Conservation (phyloP, 306 rosid genomes). For the Glycine latifolia region DNA sequence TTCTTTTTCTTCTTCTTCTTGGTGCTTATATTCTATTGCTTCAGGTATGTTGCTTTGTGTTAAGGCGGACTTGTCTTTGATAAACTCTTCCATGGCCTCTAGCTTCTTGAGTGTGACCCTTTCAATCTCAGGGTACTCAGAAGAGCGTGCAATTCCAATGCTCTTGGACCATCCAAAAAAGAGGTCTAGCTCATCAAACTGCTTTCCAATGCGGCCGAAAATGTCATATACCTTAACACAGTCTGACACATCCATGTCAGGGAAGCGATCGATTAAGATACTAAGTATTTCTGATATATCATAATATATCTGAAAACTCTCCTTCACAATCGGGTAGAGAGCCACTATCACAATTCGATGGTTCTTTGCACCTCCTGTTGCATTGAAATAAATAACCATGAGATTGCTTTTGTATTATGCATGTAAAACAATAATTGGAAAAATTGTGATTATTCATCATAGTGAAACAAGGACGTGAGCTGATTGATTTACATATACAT, state of each 20-base stretch:
- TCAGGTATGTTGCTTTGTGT: constrained; percentile 39
- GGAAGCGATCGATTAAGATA: constrained; percentile 70
- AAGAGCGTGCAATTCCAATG: constrained; percentile 75
- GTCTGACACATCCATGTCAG: constrained; percentile 62
- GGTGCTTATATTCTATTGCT: constrained; percentile 28
- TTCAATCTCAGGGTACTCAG: constrained; percentile 87
- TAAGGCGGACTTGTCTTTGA: constrained; percentile 62
- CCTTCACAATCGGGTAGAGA: constrained; percentile 73
- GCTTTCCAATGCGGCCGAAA: constrained; percentile 81
- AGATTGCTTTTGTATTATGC: too few species aligned
- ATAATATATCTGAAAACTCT: constrained; percentile 75
- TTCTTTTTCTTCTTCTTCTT: neutral
- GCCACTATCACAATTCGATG: constrained; percentile 81
- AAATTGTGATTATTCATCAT: too few species aligned
- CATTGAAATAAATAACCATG: constrained; percentile 35
- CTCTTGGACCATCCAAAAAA: constrained; percentile 76
- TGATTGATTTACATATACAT: too few species aligned
- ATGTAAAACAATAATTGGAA: too few species aligned
- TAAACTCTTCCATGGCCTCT: constrained; percentile 82
- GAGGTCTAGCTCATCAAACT: constrained; percentile 81
- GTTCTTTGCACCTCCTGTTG: constrained; percentile 75
- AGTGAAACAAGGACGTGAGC: too few species aligned
- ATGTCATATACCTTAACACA: constrained; percentile 74
- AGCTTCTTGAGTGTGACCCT: constrained; percentile 74
- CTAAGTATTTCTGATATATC: constrained; percentile 75